phyloP scores from a whole-genome alignment of 805 yeast genomes.

The Sugiyamaella mastotermitis region DNA sequence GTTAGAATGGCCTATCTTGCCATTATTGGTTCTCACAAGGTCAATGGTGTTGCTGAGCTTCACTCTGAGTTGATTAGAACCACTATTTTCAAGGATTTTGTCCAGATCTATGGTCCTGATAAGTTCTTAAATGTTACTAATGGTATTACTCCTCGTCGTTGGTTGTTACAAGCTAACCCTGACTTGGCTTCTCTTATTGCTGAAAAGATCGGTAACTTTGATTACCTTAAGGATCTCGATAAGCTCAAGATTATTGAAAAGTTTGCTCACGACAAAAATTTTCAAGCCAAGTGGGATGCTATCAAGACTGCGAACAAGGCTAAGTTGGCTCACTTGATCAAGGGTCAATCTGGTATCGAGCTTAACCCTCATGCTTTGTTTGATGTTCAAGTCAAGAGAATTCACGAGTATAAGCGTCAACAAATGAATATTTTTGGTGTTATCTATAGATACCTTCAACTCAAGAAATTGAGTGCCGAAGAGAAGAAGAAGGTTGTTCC shows the following conservation, averaged over 20 bases:
- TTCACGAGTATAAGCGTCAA: slow-evolving; percentile 94
- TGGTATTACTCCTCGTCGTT: slow-evolving; percentile 94
- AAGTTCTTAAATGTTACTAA: slow-evolving; percentile 89
- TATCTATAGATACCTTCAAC: slow-evolving; percentile 70
- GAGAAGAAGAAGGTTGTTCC: slow-evolving; percentile 62
- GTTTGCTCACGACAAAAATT: slow-evolving; percentile 60
- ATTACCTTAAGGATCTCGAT: slow-evolving; percentile 62
- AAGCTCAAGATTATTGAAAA: slow-evolving; percentile 60
- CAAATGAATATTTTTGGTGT: slow-evolving; percentile 89
- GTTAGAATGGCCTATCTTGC: slow-evolving; percentile 92
- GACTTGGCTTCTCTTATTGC: slow-evolving; percentile 67
- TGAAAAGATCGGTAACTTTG: slow-evolving; percentile 54
- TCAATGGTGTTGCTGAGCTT: slow-evolving; percentile 92
- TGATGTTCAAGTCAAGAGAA: slow-evolving; percentile 90
- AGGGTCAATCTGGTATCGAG: slow-evolving; percentile 53
- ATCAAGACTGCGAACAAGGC: slow-evolving; percentile 68
- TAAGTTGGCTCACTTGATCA: slow-evolving; percentile 60
- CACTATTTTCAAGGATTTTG: slow-evolving; percentile 87
- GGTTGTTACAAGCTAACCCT: slow-evolving; percentile 94
- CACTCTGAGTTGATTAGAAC: slow-evolving; percentile 88
- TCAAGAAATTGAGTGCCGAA: slow-evolving; percentile 59
- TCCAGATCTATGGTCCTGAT: slow-evolving; percentile 69
- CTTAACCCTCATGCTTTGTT: slow-evolving; percentile 72
- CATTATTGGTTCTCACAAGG: slow-evolving; percentile 85
- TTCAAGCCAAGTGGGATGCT: slow-evolving; percentile 62